Conservation (phyloP, 495 filamentous ascomycete genomes). For the Symbiotaphrina buchneri region DNA sequence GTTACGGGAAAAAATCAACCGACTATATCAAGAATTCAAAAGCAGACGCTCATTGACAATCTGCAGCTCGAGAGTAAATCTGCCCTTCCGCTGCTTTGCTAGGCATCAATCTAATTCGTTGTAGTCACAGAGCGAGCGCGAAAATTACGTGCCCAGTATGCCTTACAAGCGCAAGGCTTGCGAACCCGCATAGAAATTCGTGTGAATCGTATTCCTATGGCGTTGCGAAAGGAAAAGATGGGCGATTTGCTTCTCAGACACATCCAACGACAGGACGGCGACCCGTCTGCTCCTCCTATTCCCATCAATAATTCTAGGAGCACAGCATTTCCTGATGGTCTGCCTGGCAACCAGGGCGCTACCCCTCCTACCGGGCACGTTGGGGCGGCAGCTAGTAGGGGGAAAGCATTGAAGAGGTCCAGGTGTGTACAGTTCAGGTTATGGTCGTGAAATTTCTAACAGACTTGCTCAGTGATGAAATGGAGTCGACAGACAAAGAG, state of each 20-base stretch:
- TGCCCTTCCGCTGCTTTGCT: no score
- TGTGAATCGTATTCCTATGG: slow-evolving; percentile 74
- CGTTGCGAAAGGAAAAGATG: slow-evolving; percentile 62
- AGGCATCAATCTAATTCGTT: slow-evolving; percentile 4
- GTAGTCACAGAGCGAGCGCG: slow-evolving; percentile 79
- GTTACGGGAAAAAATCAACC: slow-evolving; percentile 29
- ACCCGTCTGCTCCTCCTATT: background rate
- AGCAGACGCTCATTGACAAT: slow-evolving; percentile 81
- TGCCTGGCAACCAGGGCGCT: background rate
- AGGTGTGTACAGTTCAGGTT: no score
- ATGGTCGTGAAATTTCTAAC: no score
- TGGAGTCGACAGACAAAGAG: slow-evolving; percentile 4
- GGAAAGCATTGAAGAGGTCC: no score
- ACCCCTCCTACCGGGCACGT: background rate
- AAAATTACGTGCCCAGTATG: slow-evolving; percentile 79
- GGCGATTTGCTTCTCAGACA: slow-evolving; percentile 50
- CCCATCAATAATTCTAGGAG: background rate
- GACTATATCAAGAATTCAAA: slow-evolving; percentile 54
- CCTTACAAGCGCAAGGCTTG: slow-evolving; percentile 63
- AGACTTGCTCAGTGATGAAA: slow-evolving; percentile 1
- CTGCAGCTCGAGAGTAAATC: slow-evolving; percentile 73
- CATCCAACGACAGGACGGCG: background rate
- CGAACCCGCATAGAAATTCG: slow-evolving; percentile 79
- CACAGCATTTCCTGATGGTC: background rate
- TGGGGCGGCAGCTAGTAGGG: no score